These are phyloP conservation scores for Heliamphora exappendiculata DNA, from an alignment of 148 eudicot genomes.

Conservation along the genomic window DNA sequence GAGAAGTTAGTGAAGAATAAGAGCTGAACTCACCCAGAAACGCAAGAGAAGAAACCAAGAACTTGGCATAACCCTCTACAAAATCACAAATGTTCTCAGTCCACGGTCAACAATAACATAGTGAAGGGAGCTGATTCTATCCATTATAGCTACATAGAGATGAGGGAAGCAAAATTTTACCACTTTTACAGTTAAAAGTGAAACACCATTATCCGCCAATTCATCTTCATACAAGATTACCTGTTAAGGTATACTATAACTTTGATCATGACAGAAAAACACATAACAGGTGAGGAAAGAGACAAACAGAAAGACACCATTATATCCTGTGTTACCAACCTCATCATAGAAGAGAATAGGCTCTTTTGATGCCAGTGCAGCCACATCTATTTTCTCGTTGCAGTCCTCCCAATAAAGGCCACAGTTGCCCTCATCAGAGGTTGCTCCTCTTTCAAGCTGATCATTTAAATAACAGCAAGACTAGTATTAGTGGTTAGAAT, in stretches of 20 bases:
- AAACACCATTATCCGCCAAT: conserved; percentile 79
- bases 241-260: conserved; percentile 34
- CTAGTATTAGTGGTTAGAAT: neutral
- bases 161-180: conserved; percentile 30
- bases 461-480: conserved; percentile 9
- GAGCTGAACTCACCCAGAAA: conserved; percentile 73
- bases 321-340: conserved; percentile 34
- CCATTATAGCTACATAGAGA: neutral
- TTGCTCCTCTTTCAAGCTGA: conserved; percentile 28
- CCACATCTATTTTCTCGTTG: conserved; percentile 67
- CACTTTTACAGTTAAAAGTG: conserved; percentile 94
- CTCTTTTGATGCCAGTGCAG: conserved; percentile 73
- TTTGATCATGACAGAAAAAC: neutral
- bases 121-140: conserved; percentile 6
- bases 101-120: conserved; percentile 7
- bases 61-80: conserved; percentile 93
- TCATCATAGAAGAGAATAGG: conserved; percentile 95
- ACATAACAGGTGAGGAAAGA: conserved; percentile 3
- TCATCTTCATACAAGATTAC: conserved; percentile 92
- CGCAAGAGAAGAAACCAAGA: conserved; percentile 94
- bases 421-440: conserved; percentile 23
- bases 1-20: neutral
- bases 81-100: conserved; percentile 19
- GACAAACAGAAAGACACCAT: neutral
- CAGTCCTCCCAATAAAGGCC: conserved; percentile 72